A percentile compares a stretch with the other conserved stretches of the same genome.
These are phyloP conservation scores for Digitaria exilis DNA, from an alignment of 202 grass and related monocot species.

Conservation along the genomic window DNA sequence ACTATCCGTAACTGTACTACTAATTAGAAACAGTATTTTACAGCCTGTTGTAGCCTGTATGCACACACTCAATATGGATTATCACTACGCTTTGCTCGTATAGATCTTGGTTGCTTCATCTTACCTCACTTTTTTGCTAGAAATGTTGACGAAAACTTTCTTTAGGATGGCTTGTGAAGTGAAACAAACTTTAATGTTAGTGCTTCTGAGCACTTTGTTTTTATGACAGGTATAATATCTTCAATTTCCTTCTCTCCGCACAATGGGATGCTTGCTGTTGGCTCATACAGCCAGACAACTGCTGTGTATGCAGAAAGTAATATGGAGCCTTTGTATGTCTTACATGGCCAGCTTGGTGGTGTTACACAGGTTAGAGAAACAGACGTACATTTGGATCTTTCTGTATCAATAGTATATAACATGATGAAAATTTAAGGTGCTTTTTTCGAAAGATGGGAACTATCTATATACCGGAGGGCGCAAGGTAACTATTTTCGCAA, in stretches of 20 bases:
- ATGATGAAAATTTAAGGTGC: slow-evolving; percentile 54
- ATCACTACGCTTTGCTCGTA: neutral
- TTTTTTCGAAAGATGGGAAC: slow-evolving; percentile 92
- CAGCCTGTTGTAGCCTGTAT: neutral
- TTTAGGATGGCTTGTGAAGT: slow-evolving; percentile 7
- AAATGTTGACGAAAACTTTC: slow-evolving; percentile 4
- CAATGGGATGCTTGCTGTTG: slow-evolving; percentile 89
- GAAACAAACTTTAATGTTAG: neutral
- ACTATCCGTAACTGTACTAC: neutral
- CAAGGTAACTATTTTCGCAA: slow-evolving; percentile 62
- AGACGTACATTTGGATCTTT: neutral
- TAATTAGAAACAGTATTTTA: neutral
- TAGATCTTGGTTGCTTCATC: slow-evolving; percentile 25
- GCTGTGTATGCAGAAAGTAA: no score
- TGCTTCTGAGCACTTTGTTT: slow-evolving; percentile 42
- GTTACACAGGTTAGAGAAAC: slow-evolving; percentile 80
- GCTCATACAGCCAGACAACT: slow-evolving; percentile 89
- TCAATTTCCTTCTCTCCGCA: slow-evolving; percentile 83
- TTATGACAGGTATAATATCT: slow-evolving; percentile 69
- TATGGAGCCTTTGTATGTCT: no score
- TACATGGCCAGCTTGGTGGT: slow-evolving; percentile 78
- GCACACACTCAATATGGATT: neutral
- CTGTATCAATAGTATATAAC: slow-evolving; percentile 25
- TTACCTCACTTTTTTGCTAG: slow-evolving; percentile 24
- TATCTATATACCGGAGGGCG: slow-evolving; percentile 93